Percentiles rank a stretch among this genome's conserved stretches.
phyloP scores from a whole-genome alignment of 441 rosid species.

The Croton setiger region DNA sequence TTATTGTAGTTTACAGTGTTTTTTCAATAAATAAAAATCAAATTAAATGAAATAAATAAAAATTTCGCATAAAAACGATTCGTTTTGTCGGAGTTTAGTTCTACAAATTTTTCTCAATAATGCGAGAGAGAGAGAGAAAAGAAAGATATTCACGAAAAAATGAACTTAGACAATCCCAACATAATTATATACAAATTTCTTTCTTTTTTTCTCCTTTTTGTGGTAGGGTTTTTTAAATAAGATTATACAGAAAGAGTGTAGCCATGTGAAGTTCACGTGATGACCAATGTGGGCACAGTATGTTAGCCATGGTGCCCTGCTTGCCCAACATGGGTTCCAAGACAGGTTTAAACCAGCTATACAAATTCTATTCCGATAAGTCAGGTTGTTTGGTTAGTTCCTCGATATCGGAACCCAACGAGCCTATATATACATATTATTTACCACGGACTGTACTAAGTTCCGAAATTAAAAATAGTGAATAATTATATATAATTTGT shows the following conservation, averaged over 20 bases:
- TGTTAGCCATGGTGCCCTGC: conserved; percentile 9
- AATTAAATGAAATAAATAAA: too few species aligned
- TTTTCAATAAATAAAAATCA: too few species aligned
- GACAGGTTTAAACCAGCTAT: conserved; percentile 22
- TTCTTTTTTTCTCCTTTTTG: background rate
- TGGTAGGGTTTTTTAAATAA: conserved; percentile 22
- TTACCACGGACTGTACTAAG: too few species aligned
- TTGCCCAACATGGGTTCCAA: conserved; percentile 8
- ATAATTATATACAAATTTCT: conserved; percentile 12
- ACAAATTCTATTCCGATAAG: conserved; percentile 12
- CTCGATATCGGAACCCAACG: too few species aligned
- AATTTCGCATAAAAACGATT: conserved; percentile 21
- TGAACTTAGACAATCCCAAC: conserved; percentile 20
- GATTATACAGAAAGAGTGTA: background rate
- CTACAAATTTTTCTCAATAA: conserved; percentile 27
- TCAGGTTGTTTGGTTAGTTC: background rate
- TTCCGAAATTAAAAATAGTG: too few species aligned
- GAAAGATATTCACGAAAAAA: background rate
- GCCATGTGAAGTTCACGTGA: conserved; percentile 45
- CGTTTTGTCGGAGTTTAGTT: conserved; percentile 40
- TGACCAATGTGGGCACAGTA: conserved; percentile 18
- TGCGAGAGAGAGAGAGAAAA: conserved; percentile 24
- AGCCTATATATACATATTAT: too few species aligned
- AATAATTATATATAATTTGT: too few species aligned
- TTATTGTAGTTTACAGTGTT: too few species aligned